Conservation (phyloP, 306 rosid species). For the Vicia villosa region DNA sequence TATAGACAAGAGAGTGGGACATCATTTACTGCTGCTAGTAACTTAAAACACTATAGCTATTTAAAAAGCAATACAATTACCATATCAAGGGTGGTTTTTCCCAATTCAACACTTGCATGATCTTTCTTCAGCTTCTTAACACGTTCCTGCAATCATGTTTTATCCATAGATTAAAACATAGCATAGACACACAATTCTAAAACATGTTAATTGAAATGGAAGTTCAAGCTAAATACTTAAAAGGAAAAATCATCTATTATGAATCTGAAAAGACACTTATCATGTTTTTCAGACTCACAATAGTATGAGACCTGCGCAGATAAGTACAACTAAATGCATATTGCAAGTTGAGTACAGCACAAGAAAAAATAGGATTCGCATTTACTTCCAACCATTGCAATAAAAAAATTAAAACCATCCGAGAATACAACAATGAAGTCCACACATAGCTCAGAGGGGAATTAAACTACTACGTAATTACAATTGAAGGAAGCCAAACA, state of each 20-base stretch:
- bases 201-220: conserved; percentile 1
- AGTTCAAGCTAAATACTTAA: conserved; percentile 11
- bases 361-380: conserved; percentile 13
- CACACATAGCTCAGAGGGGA: neutral
- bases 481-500: conserved; percentile 2
- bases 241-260: conserved; percentile 5
- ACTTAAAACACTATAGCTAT: conserved; percentile 15
- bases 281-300: conserved; percentile 20
- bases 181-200: neutral
- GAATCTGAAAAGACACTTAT: conserved; percentile 5
- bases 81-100: conserved; percentile 90
- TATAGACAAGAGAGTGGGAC: conserved; percentile 11
- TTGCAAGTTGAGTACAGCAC: conserved; percentile 18
- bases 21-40: conserved; percentile 8
- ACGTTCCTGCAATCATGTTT: conserved; percentile 71
- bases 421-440: conserved; percentile 7
- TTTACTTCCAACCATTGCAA: neutral
- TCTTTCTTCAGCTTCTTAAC: conserved; percentile 82
- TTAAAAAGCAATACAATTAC: conserved; percentile 42
- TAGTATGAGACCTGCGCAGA: neutral
- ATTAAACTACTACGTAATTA: neutral
- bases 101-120: conserved; percentile 83
- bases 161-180: conserved; percentile 12
- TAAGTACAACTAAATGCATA: neutral
- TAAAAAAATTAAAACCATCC: conserved; percentile 31